Conservation (phyloP, 352 stramenopile species). For the Globisporangium paddicum region DNA sequence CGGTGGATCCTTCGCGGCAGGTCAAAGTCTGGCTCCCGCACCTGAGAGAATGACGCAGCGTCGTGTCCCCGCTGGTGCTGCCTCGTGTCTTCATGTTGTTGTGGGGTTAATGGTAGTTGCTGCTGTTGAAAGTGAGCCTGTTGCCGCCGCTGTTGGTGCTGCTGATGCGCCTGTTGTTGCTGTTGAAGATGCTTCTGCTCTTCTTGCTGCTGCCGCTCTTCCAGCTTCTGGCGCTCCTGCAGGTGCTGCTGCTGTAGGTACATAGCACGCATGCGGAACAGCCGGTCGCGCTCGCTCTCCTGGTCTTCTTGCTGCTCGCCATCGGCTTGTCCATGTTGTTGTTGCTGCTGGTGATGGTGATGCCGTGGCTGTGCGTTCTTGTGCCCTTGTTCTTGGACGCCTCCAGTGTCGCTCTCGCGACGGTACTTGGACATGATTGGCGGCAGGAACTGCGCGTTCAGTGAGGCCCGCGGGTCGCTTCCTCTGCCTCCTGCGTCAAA, state of each 20-base stretch:
- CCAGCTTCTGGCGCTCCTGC: constrained; percentile 6
- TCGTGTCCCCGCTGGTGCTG: not conserved
- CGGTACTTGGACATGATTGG: constrained; percentile 4
- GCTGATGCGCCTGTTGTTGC: not conserved
- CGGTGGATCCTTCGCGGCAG: constrained; percentile 30
- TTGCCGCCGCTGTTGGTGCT: not conserved
- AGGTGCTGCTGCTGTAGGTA: constrained; percentile 16
- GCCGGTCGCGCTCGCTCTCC: constrained; percentile 10
- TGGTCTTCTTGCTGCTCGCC: constrained; percentile 1
- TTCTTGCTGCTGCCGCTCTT: constrained; percentile 23
- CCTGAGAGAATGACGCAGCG: constrained; percentile 4
- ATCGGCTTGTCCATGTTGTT: constrained; percentile 24
- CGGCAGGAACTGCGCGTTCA: constrained; percentile 10
- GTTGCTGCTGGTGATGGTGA: constrained; percentile 16
- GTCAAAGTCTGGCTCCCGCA: constrained; percentile 20
- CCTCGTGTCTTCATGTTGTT: not conserved
- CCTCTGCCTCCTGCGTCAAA: not conserved
- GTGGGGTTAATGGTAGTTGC: not conserved
- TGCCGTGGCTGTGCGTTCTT: constrained; percentile 24
- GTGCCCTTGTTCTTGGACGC: constrained; percentile 26
- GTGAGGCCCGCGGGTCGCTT: not conserved
- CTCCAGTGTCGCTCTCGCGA: constrained; percentile 1
- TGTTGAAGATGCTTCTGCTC: constrained; percentile 3
- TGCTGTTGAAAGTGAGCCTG: not conserved
- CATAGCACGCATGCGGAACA: constrained; percentile 12